These are phyloP conservation scores for Gymnopus androsaceus DNA, from an alignment of 1,284 basidiomycete genomes.

Conservation along the genomic window DNA sequence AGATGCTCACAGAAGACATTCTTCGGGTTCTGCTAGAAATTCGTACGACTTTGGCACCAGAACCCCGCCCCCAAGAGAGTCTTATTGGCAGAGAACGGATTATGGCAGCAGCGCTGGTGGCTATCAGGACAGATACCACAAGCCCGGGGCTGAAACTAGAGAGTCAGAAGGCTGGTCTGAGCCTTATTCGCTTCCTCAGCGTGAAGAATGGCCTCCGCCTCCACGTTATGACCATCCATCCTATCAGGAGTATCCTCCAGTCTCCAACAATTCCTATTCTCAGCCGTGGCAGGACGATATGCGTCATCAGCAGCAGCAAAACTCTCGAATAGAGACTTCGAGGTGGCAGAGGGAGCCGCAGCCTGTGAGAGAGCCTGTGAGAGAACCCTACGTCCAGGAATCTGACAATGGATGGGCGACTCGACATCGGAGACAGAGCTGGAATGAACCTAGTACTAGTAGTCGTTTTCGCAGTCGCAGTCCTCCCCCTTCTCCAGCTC, in stretches of 20 bases:
- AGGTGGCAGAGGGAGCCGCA: constrained; percentile 39
- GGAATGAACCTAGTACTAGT: constrained; percentile 27
- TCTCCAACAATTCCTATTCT: constrained; percentile 38
- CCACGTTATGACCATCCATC: constrained; percentile 44
- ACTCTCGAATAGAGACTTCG: constrained; percentile 27
- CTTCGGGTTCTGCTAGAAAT: constrained; percentile 41
- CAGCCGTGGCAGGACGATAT: constrained; percentile 49
- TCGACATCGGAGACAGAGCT: constrained; percentile 33
- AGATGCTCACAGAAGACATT: constrained; percentile 53
- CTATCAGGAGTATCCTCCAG: constrained; percentile 37
- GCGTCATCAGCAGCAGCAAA: constrained; percentile 20
- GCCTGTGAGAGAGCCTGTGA: too few relatives aligned
- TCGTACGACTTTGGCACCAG: constrained; percentile 50
- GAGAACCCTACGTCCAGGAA: constrained; percentile 32
- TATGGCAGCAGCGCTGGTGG: constrained; percentile 59
- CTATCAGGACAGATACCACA: constrained; percentile 47
- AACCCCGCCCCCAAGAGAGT: constrained; percentile 49
- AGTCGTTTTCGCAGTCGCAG: constrained; percentile 29
- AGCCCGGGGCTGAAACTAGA: constrained; percentile 47
- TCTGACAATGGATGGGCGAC: constrained; percentile 48
- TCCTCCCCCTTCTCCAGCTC: constrained; percentile 26
- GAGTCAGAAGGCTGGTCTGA: constrained; percentile 43
- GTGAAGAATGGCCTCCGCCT: constrained; percentile 47
- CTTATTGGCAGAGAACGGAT: constrained; percentile 52
- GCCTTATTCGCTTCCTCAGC: constrained; percentile 36